A percentile compares a stretch with the other conserved stretches of the same genome.
Conservation (phyloP, 306 rosid species). For the Argentina anserina region DNA sequence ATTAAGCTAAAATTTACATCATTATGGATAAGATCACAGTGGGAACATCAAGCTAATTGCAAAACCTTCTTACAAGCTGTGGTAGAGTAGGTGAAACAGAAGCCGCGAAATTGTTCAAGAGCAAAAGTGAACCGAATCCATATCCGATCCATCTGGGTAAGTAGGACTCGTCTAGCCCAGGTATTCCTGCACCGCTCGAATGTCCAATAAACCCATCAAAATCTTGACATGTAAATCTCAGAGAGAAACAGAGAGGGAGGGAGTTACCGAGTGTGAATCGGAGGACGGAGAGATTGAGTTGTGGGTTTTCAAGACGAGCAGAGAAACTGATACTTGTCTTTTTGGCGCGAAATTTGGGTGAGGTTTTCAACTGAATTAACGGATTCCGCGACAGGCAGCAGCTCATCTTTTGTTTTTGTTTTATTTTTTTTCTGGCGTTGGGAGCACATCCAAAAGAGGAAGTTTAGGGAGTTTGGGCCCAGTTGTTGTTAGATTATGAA, state of each 20-base stretch:
- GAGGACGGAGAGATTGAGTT: conserved; percentile 81
- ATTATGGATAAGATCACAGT: too few relatives aligned
- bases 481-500: too few relatives aligned
- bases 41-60: too few relatives aligned
- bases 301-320: conserved; percentile 47
- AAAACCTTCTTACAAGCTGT: too few relatives aligned
- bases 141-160: conserved; percentile 97
- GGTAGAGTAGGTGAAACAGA: conserved; percentile 1
- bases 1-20: too few relatives aligned
- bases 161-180: conserved; percentile 92
- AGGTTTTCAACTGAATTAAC: conserved; percentile 25
- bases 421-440: too few relatives aligned
- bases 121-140: conserved; percentile 77
- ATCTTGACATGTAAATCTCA: not conserved
- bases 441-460: too few relatives aligned
- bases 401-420: too few relatives aligned
- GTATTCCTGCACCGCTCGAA: conserved; percentile 49
- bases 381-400: conserved; percentile 32
- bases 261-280: conserved; percentile 80
- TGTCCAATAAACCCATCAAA: not conserved
- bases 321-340: conserved; percentile 24
- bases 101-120: conserved; percentile 8
- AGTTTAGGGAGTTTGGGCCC: too few relatives aligned
- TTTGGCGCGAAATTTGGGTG: conserved; percentile 30
- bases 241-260: conserved; percentile 4